Percentiles rank a stretch among this genome's conserved stretches.
Evolutionary conservation across 257 asterid species (phyloP).

Genomic region (Verbascum thapsus): DNA sequence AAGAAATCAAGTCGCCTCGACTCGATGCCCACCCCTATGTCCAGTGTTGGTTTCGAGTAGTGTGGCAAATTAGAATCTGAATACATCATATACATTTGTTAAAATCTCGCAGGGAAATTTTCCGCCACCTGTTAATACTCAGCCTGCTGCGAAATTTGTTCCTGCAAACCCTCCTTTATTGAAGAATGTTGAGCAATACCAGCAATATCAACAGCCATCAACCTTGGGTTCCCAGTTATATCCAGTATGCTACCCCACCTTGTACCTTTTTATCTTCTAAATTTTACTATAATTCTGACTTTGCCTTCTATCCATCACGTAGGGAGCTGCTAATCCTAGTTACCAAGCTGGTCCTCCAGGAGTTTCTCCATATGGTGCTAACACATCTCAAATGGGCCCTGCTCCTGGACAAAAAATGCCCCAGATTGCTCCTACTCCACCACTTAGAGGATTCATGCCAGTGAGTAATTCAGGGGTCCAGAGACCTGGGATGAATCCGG

Average conservation of each 20-base stretch:
- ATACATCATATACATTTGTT: neutral
- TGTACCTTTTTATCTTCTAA: constrained; percentile 6
- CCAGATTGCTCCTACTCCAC: constrained; percentile 63
- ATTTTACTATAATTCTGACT: constrained; percentile 28
- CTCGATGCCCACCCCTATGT: no score
- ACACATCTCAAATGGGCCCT: constrained; percentile 54
- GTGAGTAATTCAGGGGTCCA: constrained; percentile 54
- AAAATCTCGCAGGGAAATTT: constrained; percentile 58
- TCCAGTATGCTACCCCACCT: constrained; percentile 58
- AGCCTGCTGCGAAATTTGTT: constrained; percentile 66
- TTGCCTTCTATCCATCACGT: constrained; percentile 26
- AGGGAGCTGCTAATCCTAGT: constrained; percentile 60
- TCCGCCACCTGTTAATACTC: constrained; percentile 64
- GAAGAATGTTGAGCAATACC: constrained; percentile 78
- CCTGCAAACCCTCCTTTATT: constrained; percentile 76
- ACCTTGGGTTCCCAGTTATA: constrained; percentile 85
- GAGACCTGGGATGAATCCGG: constrained; percentile 68
- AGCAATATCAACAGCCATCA: constrained; percentile 88
- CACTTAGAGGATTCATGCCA: constrained; percentile 72
- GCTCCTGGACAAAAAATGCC: constrained; percentile 60
- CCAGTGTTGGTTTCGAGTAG: neutral
- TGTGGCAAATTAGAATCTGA: constrained; percentile 26
- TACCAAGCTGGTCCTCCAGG: constrained; percentile 68
- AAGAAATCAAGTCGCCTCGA: no score
- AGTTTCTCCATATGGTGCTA: constrained; percentile 53